Evolutionary conservation across 1,284 basidiomycete genomes (phyloP), one percentile per base, ranked within the genome.

Genomic region (Austropuccinia psidii): DNA sequence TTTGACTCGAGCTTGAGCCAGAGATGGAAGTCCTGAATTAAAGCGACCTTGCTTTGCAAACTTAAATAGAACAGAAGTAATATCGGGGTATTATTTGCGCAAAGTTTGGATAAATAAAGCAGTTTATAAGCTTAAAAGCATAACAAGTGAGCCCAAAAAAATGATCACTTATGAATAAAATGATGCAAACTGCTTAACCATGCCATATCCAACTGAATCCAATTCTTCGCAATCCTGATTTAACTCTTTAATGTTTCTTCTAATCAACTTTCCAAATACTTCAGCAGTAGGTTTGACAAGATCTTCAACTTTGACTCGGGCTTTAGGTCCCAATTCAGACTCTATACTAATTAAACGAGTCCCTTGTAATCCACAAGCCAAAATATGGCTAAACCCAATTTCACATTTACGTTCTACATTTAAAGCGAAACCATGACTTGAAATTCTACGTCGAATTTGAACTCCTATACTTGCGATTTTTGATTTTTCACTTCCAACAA

Each of bases 401-500:
- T 87, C 80, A 1, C 91, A 91, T 76, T 93, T 88, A 19, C 82
- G 81, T 0, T 91, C 92, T 74, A 98, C 84, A 81, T 99, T 99
- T 80, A 98, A 83, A 1, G 94, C 87, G 81, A 99, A 97, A 0
- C 96, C 96, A 80, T 99, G 96, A 24, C 88, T 90, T 39, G 93
- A 93, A 74, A 99, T 85, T 41, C 95, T 86, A 79, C 98, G 93
- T 61, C 93, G 87, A 47, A 99, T 89, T 81, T 98, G 94, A 65
- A 99, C 92, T 60, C 96, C 96, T 74, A 99, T 95, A 75, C 92
- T 95, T 8, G 88, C 91, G 77, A 98, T 86, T 83, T 98, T 93
- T 49, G 86, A 87, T 50, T 80, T 81, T 52, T 82, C 75, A 24
- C 80, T 79, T 0, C 78, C 78, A 0, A 80, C 74, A 19, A 77